Base-by-base conservation (phyloP, 805 yeast species). In the Vanderwaltozyma tropicalis region DNA sequence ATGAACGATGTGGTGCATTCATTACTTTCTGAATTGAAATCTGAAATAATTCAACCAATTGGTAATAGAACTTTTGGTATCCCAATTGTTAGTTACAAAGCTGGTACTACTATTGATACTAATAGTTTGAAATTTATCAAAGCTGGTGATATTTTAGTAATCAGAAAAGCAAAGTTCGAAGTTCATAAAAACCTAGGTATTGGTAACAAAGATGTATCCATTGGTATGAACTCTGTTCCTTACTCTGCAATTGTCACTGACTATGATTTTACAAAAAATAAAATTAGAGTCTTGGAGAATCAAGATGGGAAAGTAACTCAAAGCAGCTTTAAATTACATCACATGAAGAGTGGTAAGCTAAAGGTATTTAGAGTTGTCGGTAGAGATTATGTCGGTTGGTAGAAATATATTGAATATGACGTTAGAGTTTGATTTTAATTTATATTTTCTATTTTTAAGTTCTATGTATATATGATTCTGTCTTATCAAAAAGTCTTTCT, bases 91-190 rank as follows among this genome's bases (percentile, higher is more conserved):
- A n/a, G 68, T 72, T 17, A 68, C 81, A 43, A 87, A 78, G 49
- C 58, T 14, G 69, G 66, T 41, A 69, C 75, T 32, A 49, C 66
- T 2, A 64, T 67, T 6, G 71, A 76, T 6, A 31, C n/a, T 9
- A 61, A 68, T 13, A 76, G 72, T 46, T 50, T 62, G 22, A 86
- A 76, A 38, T 81, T 76, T 29, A 72, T 87, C 38, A 68, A 72
- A 34, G 79, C 94, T 0, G 98, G 98, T 42, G 97, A 92, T 57
- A 68, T 89, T 9, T 60, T 86, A 30, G 82, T 86, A 36, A 72
- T 86, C 44, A 73, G 78, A 49, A 76, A 76, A 39, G 95, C 86
- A 6, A 71, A 71, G 42, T 88, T 89, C 61, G 75, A 72, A 44
- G 73, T 78, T 6, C 84, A 78, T 47, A 69, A 71, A 37, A 68